Evolutionary conservation across 2,329 filamentous ascomycete genomes (phyloP), one percentile per base, ranked within the genome.

Genomic region (Hirsutella minnesotensis): DNA sequence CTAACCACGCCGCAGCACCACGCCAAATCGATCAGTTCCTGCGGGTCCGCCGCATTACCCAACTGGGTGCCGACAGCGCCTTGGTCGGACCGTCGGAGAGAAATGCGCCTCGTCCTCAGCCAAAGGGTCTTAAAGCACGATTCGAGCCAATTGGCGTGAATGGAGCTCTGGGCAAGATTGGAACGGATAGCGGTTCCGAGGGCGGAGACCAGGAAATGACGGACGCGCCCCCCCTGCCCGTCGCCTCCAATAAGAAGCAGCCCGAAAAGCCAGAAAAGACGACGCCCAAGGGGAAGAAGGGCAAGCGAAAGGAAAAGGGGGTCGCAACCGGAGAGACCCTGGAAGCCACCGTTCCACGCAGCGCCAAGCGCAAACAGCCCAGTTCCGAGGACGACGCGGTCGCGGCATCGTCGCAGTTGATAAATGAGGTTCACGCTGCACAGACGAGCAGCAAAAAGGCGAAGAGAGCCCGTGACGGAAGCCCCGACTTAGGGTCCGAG

Each of bases 61-160:
- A 72, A 35, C 63, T 86, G 18, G 59, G 66, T n/a, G 58, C 71
- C 55, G 49, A 62, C 52, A 58, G 49, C 44, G 27, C 44, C 43
- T 20, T 44, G n/a, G 44, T 43, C 10, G 69, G 66, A 19, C 65
- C 68, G 39, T 64, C 69, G 3, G 63, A 72, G 4, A 65, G 71
- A 44, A 75, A 67, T 46, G 58, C 69, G 2, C 66, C 77, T 39
- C 74, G 80, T 46, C 67, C 74, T 38, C 84, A 88, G 57, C 82
- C 84, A 1, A 69, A 73, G 52, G 81, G 78, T 7, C 63, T 89
- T 42, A 77, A 72, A 53, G 73, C 79, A 60, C 75, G 83, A 29
- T 87, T 75, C 59, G 72, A 72, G 42, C 83, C 83, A 1, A 73
- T 82, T 37, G 83, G 83, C 22, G 67, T 75, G 36, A 54, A 53